Evolutionary conservation across 2,329 filamentous ascomycete genomes (phyloP), one percentile per base, ranked within the genome.

Genomic region (Pseudogymnoascus sp.): DNA sequence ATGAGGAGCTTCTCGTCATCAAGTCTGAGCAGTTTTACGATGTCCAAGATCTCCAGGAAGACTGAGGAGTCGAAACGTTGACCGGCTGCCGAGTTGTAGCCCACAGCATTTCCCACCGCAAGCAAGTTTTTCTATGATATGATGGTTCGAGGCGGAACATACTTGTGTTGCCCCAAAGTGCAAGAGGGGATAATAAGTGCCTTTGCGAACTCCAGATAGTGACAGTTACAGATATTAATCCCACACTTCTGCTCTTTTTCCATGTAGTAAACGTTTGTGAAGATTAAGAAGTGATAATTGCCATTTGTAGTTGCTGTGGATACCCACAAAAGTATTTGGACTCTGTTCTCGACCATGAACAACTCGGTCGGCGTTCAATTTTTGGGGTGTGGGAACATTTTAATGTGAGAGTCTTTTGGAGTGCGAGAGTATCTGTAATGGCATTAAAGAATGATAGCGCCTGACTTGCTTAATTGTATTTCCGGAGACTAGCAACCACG

Each of bases 1-100:
- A 56, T 5, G 50, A 56, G 11, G 50, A 56, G 50, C 50, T 56
- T 33, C 28, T 56, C 28, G 50, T 56, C 16, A 56, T 56, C 28
- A 56, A 56, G 16, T 56, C 50, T 3, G 50, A 56, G 50, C 50
- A 56, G 50, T 56, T 56, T 28, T 56, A 56, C 16, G 50, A 56
- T 3, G 50, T 19, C 16, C 50, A 33, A 22, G 28, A 56, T 1
- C n/a, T 33, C 11, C 50, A 56, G 31, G 50, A 56, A 12, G 50
- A 56, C 22, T 56, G 28, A 56, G 11, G 28, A 3, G 8, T 22
- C 16, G 28, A 6, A 8, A 56, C 7, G n/a, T 7, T 56, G 50
- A n/a, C 5, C 10, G n/a, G 11, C 50, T 56, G 28, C n/a, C 8
- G 16, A 33, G 50, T 22, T 33, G 16, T 22, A n/a, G n/a, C 11